Base-by-base conservation (phyloP, 2,329 filamentous ascomycete species). In the Neofusicoccum laricinum region DNA sequence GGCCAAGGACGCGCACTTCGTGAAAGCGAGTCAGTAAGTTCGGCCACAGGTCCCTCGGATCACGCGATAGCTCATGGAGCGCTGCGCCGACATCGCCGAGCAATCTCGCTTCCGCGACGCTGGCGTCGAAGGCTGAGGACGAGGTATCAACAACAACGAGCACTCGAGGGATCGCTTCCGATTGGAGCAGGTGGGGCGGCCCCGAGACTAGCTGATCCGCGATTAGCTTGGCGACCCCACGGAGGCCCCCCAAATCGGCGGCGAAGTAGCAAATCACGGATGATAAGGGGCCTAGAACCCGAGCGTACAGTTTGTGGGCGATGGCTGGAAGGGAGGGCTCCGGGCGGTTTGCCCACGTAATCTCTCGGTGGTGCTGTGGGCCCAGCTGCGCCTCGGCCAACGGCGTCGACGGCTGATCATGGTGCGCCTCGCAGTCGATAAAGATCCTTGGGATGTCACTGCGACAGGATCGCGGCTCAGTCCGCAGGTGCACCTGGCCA, bases 231-330 rank as follows among this genome's bases (percentile, higher is more conserved):
- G 70, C 68, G n/a, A 73, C 63, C 2, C 66, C 68, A 43, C 50
- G 34, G 3, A 71, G 49, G 15, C 72, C 71, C n/a, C 67, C 67
- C 3, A 73, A 50, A 61, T 73, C 71, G 14, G 66, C 46, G 2
- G 71, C 69, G 63, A 73, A 73, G 48, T 71, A 73, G 50, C 68
- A 71, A 8, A 73, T 19, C 2, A 68, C 67, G 32, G 69, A 62
- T n/a, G 67, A 71, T 0, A 73, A 38, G 2, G 69, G 69, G n/a
- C 61, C 64, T 30, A 73, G 43, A 15, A 70, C 68, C 12, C 65
- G 46, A 15, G 51, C 41, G 49, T 65, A 65, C 7, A 73, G 41
- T 32, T 61, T 45, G 48, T 67, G 66, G 12, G 58, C 66, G 34
- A 71, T 48, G 19, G 30, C 41, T 2, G 7, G 45, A n/a, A 30